Evolutionary conservation across 164 flowering plant species (phyloP).

Genomic region (Dillenia turbinata): DNA sequence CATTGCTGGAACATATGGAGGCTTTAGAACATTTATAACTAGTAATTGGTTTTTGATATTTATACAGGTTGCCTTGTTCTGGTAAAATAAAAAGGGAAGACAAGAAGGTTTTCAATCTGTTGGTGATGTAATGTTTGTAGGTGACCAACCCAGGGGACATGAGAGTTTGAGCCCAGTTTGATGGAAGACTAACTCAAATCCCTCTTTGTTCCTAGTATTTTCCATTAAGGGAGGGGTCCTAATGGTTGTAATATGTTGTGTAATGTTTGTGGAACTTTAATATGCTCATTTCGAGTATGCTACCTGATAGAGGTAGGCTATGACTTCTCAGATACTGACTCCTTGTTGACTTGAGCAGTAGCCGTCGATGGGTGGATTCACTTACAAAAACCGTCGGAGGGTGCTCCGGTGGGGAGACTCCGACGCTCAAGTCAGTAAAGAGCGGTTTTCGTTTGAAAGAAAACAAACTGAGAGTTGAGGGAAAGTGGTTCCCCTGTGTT

Average conservation of each 20-base stretch:
- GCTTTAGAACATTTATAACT: not conserved
- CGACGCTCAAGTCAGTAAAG: no score
- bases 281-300: no score
- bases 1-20: not conserved
- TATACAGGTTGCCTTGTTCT: slow-evolving; percentile 35
- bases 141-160: not conserved
- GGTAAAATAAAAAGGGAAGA: slow-evolving; percentile 11
- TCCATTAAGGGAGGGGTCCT: slow-evolving; percentile 7
- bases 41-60: not conserved
- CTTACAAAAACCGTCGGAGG: no score
- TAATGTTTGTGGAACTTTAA: not conserved
- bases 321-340: no score
- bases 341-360: no score
- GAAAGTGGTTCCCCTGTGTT: no score
- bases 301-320: no score
- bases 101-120: no score
- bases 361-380: no score
- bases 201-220: slow-evolving; percentile 5
- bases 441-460: no score
- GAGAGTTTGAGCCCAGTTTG: not conserved
- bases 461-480: no score
- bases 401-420: no score
- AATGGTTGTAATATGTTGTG: not conserved
- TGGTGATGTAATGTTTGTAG: not conserved
- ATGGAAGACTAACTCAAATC: slow-evolving; percentile 13